Conservation (phyloP, 108 stramenopile genomes). For the Skeletonema marinoi region DNA sequence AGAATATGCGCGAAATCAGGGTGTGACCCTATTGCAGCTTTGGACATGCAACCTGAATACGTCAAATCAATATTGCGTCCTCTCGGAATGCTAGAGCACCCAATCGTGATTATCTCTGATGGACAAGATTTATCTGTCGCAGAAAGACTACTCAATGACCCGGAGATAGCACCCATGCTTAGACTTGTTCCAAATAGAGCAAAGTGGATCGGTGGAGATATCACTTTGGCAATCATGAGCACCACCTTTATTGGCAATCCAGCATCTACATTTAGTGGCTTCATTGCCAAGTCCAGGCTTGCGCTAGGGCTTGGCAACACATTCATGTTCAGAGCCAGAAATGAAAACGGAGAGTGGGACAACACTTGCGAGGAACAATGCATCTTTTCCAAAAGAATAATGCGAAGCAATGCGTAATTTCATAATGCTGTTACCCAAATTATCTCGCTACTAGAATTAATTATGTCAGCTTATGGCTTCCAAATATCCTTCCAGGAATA, state of each 20-base stretch:
- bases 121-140: slow-evolving; percentile 21
- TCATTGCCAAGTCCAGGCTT: slow-evolving; percentile 35
- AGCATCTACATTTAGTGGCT: slow-evolving; percentile 36
- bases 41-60: slow-evolving; percentile 47
- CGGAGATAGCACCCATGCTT: slow-evolving; percentile 36
- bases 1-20: slow-evolving; percentile 1
- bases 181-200: slow-evolving; percentile 16
- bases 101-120: slow-evolving; percentile 42
- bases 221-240: slow-evolving; percentile 27
- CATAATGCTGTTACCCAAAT: background rate
- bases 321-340: slow-evolving; percentile 4
- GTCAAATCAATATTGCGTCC: slow-evolving; percentile 37
- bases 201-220: slow-evolving; percentile 47
- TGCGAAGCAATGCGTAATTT: background rate
- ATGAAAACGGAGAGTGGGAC: slow-evolving; percentile 20
- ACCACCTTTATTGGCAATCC: slow-evolving; percentile 46
- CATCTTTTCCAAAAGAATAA: slow-evolving; percentile 3
- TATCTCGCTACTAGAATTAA: background rate
- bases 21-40: slow-evolving; percentile 42
- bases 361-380: slow-evolving; percentile 24
- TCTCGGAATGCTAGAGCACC: slow-evolving; percentile 33
- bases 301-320: background rate
- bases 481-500: background rate
- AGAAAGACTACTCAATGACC: slow-evolving; percentile 20
- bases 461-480: background rate